These are phyloP conservation scores for Neolentinus lepideus DNA, from an alignment of 1,284 basidiomycete genomes.

Conservation along the genomic window DNA sequence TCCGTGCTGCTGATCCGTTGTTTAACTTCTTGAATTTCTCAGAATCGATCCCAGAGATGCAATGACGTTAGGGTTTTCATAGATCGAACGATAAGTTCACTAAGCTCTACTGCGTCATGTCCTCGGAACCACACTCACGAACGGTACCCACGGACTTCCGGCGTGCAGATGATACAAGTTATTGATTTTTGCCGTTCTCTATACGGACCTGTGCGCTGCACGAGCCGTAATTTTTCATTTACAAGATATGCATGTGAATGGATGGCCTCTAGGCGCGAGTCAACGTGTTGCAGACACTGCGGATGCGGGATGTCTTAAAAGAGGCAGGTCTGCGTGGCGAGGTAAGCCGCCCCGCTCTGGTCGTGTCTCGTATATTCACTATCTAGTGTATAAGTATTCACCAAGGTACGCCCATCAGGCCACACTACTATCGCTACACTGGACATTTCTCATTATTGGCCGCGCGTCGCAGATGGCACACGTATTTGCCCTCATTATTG, in stretches of 20 bases:
- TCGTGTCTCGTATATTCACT: not conserved
- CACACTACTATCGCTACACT: not conserved
- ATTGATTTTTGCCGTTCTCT: not conserved
- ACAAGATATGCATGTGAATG: not conserved
- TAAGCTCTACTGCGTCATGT: not conserved
- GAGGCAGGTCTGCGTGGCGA: not conserved
- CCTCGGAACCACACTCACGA: not conserved
- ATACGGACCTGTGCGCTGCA: not conserved
- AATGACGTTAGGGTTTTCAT: not conserved
- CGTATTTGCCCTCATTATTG: conserved; percentile 55
- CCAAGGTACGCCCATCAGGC: not conserved
- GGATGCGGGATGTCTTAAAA: not conserved
- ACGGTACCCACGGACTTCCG: not conserved
- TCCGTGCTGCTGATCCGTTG: not conserved
- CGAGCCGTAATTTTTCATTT: not conserved
- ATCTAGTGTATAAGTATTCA: not conserved
- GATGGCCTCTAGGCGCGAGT: not conserved
- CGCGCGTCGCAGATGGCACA: conserved; percentile 30
- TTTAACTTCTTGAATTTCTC: not conserved
- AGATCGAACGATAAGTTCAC: not conserved
- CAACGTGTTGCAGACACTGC: not conserved
- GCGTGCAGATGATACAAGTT: not conserved
- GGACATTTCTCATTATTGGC: not conserved
- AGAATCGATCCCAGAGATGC: not conserved
- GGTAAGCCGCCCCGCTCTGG: not conserved